Base-by-base conservation (phyloP, 1,284 basidiomycete genomes). In the Ustilago crameri region DNA sequence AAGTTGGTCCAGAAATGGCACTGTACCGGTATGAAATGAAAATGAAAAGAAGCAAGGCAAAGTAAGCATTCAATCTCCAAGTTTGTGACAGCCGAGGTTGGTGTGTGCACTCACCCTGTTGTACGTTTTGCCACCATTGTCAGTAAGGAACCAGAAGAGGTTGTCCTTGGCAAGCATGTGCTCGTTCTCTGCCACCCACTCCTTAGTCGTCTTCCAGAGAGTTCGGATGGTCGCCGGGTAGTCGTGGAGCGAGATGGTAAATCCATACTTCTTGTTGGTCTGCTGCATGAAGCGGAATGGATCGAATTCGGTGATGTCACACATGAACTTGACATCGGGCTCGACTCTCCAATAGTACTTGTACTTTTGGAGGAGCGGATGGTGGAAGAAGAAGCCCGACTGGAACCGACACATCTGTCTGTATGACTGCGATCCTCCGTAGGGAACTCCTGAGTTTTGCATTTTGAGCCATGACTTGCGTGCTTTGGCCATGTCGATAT, bases 281-380 rank as follows among this genome's bases (percentile, higher is more conserved):
- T 91, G 88, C 84, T 93, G 87, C 93, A 96, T 95, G 73, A 92
- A 84, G 50, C 93, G 59, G 87, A 95, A 95, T 5, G 93, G 93
- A 75, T 93, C 92, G 73, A 90, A 90, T 49, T 87, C 86, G 37
- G 51, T 62, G 43, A 92, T 61, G 74, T 92, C 90, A 77, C 92
- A 93, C 81, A 88, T 91, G 80, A 88, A 91, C 79, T 89, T 88
- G 65, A 93, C 89, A 48, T 87, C 87, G 3, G 91, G 91, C 87
- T 88, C 87, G 83, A 93, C 89, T 78, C 90, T 89, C 95, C 95
- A 97, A 85, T 97, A 97, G 85, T 95, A 97, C 78, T 89, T 91
- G 85, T 91, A 94, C 52, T 89, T 86, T 67, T 89, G 88, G 40
- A 95, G 67, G 12, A 83, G 66, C 3, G 69, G 74, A 40, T 83